A percentile compares a stretch with the other conserved stretches of the same genome.
Conservation (phyloP, 257 asterid species). For the Solanum pennellii region DNA sequence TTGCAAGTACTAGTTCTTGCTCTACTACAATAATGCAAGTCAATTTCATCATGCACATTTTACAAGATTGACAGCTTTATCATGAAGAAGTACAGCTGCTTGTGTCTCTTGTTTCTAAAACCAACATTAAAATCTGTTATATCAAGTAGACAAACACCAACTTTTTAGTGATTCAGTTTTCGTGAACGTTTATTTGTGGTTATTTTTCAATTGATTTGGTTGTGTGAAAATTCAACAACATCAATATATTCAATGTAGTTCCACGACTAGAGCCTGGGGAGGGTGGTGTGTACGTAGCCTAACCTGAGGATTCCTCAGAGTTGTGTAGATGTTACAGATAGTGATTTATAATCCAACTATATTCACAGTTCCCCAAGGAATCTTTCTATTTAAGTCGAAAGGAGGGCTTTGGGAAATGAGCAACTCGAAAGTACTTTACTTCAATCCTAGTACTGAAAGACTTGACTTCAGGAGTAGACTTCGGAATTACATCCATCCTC, state of each 20-base stretch:
- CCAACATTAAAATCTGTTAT: background rate
- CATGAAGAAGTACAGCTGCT: conserved; percentile 4
- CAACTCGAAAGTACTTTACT: background rate
- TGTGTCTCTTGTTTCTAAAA: background rate
- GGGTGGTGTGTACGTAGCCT: background rate
- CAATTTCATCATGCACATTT: conserved; percentile 4
- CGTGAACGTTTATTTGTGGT: background rate
- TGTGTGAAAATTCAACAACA: background rate
- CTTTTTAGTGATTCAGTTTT: background rate
- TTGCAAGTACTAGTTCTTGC: background rate
- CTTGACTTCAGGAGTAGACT: background rate
- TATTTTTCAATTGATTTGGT: background rate
- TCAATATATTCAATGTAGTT: background rate
- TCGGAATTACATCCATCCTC: background rate
- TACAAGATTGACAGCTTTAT: conserved; percentile 8
- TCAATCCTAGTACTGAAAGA: background rate
- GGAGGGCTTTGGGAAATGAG: background rate
- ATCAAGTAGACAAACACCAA: background rate
- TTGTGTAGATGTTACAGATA: background rate
- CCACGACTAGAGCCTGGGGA: background rate
- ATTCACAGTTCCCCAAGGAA: background rate
- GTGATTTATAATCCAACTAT: background rate
- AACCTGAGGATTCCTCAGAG: background rate
- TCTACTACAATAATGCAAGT: background rate
- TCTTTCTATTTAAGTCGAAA: background rate